These are phyloP conservation scores for Lactifluus subvellereus DNA, from an alignment of 768 basidiomycete genomes.

Conservation along the genomic window DNA sequence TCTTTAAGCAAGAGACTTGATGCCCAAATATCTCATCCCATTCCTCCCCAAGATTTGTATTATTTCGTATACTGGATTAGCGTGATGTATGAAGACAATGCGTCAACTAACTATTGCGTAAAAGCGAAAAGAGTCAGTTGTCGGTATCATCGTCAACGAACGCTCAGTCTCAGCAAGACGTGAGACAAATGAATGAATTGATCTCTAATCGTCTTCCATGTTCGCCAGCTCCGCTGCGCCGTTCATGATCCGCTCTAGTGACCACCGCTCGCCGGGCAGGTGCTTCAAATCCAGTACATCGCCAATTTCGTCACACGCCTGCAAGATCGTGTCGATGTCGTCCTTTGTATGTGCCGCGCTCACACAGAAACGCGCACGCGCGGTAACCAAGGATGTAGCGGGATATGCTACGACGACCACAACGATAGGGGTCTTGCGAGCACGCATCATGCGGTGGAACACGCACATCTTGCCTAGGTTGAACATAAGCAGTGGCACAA, in stretches of 20 bases:
- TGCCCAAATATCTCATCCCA: neutral
- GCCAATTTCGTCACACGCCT: slow-evolving; percentile 90
- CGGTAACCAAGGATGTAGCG: slow-evolving; percentile 83
- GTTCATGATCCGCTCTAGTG: slow-evolving; percentile 63
- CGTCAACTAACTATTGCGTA: neutral
- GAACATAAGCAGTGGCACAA: slow-evolving; percentile 89
- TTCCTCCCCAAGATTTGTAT: too few species aligned
- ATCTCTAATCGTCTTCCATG: slow-evolving; percentile 28
- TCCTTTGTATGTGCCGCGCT: slow-evolving; percentile 96
- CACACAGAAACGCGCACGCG: slow-evolving; percentile 89
- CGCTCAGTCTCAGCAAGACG: neutral
- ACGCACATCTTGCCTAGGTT: slow-evolving; percentile 90
- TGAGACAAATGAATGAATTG: neutral
- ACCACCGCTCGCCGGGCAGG: slow-evolving; percentile 65
- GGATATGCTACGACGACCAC: slow-evolving; percentile 89
- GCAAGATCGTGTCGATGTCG: slow-evolving; percentile 81
- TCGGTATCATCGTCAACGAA: slow-evolving; percentile 1
- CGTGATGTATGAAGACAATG: slow-evolving; percentile 3
- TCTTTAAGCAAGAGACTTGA: neutral
- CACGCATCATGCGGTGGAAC: slow-evolving; percentile 85
- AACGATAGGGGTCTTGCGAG: slow-evolving; percentile 69
- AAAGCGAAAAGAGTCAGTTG: neutral
- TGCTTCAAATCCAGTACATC: slow-evolving; percentile 88
- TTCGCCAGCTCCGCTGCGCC: slow-evolving; percentile 72
- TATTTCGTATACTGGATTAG: neutral